Evolutionary conservation across 73 alveolate species (phyloP).

Genomic region (Stentor coeruleus): DNA sequence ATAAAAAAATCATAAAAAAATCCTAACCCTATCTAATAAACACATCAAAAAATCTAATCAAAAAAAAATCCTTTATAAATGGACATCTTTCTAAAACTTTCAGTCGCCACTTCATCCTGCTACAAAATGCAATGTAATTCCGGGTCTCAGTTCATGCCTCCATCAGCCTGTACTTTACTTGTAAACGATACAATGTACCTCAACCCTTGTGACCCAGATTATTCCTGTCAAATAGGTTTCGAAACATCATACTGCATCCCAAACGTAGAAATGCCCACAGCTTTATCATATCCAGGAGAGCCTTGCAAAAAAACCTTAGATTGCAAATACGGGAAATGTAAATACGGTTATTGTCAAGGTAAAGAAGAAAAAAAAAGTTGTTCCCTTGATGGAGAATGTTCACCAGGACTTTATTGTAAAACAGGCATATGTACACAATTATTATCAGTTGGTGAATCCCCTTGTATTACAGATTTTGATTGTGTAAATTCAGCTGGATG

Average conservation of each 20-base stretch:
- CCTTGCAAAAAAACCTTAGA: constrained; percentile 11
- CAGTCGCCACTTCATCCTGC: not conserved
- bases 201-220: not conserved
- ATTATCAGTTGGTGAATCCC: not conserved
- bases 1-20: no score
- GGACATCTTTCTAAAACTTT: not conserved
- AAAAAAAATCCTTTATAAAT: no score
- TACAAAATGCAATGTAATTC: not conserved
- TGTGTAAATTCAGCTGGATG: constrained; percentile 31
- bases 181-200: constrained; percentile 15
- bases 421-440: not conserved
- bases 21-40: no score
- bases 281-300: constrained; percentile 15
- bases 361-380: not conserved
- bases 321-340: constrained; percentile 13
- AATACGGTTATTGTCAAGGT: constrained; percentile 13
- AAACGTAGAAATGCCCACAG: not conserved
- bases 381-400: not conserved
- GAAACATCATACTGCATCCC: constrained; percentile 12
- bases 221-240: not conserved
- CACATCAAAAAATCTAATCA: no score
- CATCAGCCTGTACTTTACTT: not conserved
- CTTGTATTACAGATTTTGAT: constrained; percentile 4
- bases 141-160: not conserved
- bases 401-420: constrained; percentile 24